Evolutionary conservation across 192 early-diverging fungal species (phyloP), one percentile per base, ranked within the genome.

Genomic region (Mortierella hygrophila): DNA sequence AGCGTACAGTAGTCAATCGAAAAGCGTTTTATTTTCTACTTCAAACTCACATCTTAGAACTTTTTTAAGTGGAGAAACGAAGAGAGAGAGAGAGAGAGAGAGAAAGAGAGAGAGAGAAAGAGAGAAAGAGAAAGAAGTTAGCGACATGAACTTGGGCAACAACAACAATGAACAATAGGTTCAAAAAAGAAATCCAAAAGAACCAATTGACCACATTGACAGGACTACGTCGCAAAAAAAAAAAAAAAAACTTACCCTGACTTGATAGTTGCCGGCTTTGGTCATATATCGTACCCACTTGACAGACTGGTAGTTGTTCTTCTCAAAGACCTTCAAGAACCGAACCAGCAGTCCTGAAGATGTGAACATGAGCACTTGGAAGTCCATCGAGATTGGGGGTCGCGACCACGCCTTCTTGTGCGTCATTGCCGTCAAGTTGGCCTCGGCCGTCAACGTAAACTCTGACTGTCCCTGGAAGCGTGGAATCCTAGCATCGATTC

Each of bases 211-310:
- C 63, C 23, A 65, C 63, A 29, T 21, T 11, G 21, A 65, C 3
- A 35, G 11, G 9, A 0, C 26, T 29, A 29, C 7, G 26, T 35
- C 0, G 23, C n/a, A 32, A 54, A 75, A 35, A 35, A 35, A 35
- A 35, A 35, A 35, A 35, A 35, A 35, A 35, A 35, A 70, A 41
- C 84, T 87, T 90, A 92, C 91, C 76, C 91, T 78, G 47, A 97
- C 94, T 80, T 97, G 96, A 87, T 97, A 97, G 35, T 92, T 92
- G n/a, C 96, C 96, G 6, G 98, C 97, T 81, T 98, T 97, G 55
- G 98, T 98, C 96, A 98, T 96, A 89, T 99, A 99, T 54, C 98
- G 93, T 16, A 99, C 98, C 98, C 98, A 99, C 91, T 99, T 99
- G 65, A 99, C 97, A 86, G 95, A 96, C 80, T 97, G 94, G 88